Evolutionary conservation across 257 asterid genomes (phyloP), one percentile per base, ranked within the genome.

Genomic region (Rehmannia glutinosa): DNA sequence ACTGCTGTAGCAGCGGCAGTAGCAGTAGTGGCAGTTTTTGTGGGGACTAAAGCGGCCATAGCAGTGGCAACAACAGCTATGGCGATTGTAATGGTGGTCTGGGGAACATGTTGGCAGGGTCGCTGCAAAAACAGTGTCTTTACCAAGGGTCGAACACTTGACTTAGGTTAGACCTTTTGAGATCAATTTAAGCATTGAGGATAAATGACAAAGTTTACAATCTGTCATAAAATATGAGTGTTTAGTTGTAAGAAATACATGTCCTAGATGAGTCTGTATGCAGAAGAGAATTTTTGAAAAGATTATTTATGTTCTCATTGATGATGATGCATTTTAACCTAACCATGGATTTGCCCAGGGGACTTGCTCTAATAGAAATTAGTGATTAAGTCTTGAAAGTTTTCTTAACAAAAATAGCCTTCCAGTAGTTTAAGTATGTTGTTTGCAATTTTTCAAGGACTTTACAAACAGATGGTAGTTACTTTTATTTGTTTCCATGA

Each of bases 1-100:
- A 78, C 83, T 81, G 85, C 80, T 84, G 87, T 79, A 73, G 86
- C 95, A 77, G 90, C 77, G 83, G 85, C 87, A 82, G 86, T 89
- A 71, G 86, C 89, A 59, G 82, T 87, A 76, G 76, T 86, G 86
- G 82, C 86, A 74, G 78, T 82, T 61, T 77, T 71, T 86, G 82
- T 83, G 78, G 81, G 86, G 72, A 75, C 75, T 71, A 81, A 73
- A 78, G 82, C 81, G 75, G 80, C 91, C 93, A 82, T 86, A 83
- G 85, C 82, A 83, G 78, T 84, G 78, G 79, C 84, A 79, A 75
- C 86, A 73, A 82, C 91, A 78, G 86, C 86, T 77, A 77, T 84
- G 86, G 79, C 77, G 78, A 68, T 87, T 78, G 52, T 83, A 72
- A 66, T 86, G 87, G 76, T 91, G 87, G 80, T 86, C 75, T 78